Conservation (phyloP, 352 stramenopile genomes). For the Globisporangium lucens region DNA sequence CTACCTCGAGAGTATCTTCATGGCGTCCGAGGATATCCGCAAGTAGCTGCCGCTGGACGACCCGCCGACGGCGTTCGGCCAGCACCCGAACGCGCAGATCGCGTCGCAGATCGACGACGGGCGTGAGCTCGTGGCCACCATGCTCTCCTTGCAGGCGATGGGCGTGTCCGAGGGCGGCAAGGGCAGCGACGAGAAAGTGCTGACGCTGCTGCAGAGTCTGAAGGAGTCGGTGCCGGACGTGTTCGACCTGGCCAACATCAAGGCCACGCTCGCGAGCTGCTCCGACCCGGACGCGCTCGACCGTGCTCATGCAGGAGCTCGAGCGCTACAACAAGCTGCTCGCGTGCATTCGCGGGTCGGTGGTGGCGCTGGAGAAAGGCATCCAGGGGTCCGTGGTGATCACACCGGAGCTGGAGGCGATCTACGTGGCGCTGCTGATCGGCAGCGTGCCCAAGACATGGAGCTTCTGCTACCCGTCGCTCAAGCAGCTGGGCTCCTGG, state of each 20-base stretch:
- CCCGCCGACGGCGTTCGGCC: constrained; percentile 90
- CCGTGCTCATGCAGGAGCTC: constrained; percentile 93
- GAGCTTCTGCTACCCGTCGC: constrained; percentile 93
- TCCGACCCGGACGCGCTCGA: constrained; percentile 89
- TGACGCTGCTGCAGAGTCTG: constrained; percentile 77
- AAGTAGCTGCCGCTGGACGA: constrained; percentile 93
- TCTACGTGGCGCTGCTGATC: constrained; percentile 90
- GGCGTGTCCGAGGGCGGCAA: constrained; percentile 80
- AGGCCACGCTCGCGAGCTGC: constrained; percentile 55
- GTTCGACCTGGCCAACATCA: constrained; percentile 87
- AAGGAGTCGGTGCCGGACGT: constrained; percentile 87
- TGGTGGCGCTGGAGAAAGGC: constrained; percentile 87
- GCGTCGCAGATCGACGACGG: constrained; percentile 93
- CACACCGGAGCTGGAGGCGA: constrained; percentile 91
- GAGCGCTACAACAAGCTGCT: constrained; percentile 94
- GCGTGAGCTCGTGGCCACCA: constrained; percentile 84
- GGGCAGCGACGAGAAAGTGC: constrained; percentile 88
- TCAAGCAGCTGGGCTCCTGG: constrained; percentile 93
- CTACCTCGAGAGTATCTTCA: constrained; percentile 95
- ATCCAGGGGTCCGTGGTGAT: constrained; percentile 95
- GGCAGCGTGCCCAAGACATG: constrained; percentile 88
- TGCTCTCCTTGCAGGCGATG: constrained; percentile 88
- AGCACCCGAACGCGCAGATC: constrained; percentile 96
- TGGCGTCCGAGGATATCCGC: constrained; percentile 93
- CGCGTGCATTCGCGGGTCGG: constrained; percentile 64